Percentiles rank a stretch among this genome's conserved stretches.
Conservation (phyloP, 805 yeast genomes). For the Kodamaea lidongshanica region DNA sequence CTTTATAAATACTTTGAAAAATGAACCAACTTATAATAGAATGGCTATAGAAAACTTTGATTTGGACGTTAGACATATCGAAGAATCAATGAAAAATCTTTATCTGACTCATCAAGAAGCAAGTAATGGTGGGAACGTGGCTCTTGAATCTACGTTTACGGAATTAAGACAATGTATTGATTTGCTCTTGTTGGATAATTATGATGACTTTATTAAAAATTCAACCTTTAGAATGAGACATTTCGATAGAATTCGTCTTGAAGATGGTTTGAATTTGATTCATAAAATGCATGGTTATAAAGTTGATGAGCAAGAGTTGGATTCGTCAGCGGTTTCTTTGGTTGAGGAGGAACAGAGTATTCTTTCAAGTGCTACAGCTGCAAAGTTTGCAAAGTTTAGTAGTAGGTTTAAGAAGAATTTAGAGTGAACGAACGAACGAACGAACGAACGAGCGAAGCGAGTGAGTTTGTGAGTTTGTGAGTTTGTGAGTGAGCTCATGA, state of each 20-base stretch:
- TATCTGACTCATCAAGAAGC: constrained; percentile 18
- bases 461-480: neutral
- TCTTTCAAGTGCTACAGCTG: constrained; percentile 16
- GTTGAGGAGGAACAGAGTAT: constrained; percentile 20
- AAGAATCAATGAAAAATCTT: constrained; percentile 42
- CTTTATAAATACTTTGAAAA: constrained; percentile 55
- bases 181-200: constrained; percentile 56
- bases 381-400: constrained; percentile 15
- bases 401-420: constrained; percentile 12
- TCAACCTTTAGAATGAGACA: constrained; percentile 39
- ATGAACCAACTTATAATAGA: constrained; percentile 49
- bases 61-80: constrained; percentile 72
- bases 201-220: constrained; percentile 57
- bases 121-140: constrained; percentile 32
- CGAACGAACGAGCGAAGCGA: neutral
- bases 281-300: constrained; percentile 40
- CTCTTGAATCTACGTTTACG: constrained; percentile 65
- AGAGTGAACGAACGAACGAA: constrained; percentile 3
- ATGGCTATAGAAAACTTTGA: constrained; percentile 70
- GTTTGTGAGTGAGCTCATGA: neutral
- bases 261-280: constrained; percentile 58
- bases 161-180: constrained; percentile 78
- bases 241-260: constrained; percentile 69
- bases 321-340: constrained; percentile 7
- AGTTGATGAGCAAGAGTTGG: constrained; percentile 12